Percentiles rank a stretch among this genome's conserved stretches.
phyloP scores from a whole-genome alignment of 257 asterid species.

The Solanum microdontum region DNA sequence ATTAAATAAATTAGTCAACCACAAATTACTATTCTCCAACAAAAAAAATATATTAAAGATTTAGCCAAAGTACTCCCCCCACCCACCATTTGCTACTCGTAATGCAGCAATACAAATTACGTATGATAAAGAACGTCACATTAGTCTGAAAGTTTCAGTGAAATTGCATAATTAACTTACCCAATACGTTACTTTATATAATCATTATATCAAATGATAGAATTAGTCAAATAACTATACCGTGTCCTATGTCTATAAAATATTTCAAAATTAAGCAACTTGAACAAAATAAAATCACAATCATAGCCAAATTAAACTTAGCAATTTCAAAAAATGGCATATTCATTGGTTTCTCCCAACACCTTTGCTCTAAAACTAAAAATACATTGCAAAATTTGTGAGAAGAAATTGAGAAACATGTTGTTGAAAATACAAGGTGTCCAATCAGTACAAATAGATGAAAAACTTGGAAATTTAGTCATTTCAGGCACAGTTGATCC shows the following conservation, averaged over 20 bases:
- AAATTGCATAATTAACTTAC: background rate
- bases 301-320: background rate
- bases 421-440: background rate
- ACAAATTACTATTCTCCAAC: background rate
- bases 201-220: background rate
- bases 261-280: background rate
- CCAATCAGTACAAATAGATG: background rate
- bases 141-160: background rate
- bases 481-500: slow-evolving; percentile 16
- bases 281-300: background rate
- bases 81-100: background rate
- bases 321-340: background rate
- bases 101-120: background rate
- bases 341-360: background rate
- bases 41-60: background rate
- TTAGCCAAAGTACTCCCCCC: background rate
- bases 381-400: slow-evolving; percentile 8
- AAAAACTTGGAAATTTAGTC: background rate
- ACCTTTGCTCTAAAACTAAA: slow-evolving; percentile 9
- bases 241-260: background rate
- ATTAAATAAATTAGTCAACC: background rate
- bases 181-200: background rate
- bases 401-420: slow-evolving; percentile 1
- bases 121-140: background rate
- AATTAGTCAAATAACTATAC: background rate